Evolutionary conservation across 441 rosid species (phyloP).

Genomic region (Euphorbia schlechtendalii): DNA sequence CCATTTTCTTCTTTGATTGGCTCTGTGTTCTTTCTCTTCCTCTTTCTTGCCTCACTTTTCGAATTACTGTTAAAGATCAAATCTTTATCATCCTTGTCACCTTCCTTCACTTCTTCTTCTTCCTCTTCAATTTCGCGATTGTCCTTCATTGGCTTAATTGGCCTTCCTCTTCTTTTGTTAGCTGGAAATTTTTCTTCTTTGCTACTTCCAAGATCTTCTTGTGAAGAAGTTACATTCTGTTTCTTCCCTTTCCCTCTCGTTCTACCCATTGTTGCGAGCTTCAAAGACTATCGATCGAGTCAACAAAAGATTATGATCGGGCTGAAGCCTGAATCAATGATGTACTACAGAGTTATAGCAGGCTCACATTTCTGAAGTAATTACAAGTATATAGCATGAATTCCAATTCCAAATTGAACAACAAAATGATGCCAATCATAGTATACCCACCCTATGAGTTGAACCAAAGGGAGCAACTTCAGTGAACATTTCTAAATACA

Average conservation of each 20-base stretch:
- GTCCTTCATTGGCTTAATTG: slow-evolving; percentile 49
- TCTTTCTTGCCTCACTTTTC: slow-evolving; percentile 34
- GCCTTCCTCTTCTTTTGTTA: slow-evolving; percentile 55
- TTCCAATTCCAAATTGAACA: neutral
- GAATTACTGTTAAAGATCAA: slow-evolving; percentile 32
- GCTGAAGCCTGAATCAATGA: neutral
- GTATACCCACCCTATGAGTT: neutral
- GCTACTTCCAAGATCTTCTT: slow-evolving; percentile 44
- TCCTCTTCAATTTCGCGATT: slow-evolving; percentile 33
- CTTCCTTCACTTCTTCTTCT: slow-evolving; percentile 35
- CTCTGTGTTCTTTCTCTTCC: slow-evolving; percentile 37
- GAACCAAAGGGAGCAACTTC: neutral
- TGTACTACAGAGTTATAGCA: neutral
- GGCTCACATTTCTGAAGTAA: neutral
- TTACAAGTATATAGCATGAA: neutral
- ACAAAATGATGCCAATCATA: neutral
- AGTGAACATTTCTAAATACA: neutral
- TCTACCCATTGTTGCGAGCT: slow-evolving; percentile 42
- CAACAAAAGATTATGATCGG: neutral
- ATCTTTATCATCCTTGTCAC: slow-evolving; percentile 34
- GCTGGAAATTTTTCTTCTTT: slow-evolving; percentile 57
- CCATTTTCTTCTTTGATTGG: slow-evolving; percentile 45
- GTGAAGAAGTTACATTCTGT: slow-evolving; percentile 32
- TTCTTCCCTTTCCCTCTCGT: slow-evolving; percentile 70
- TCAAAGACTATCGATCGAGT: slow-evolving; percentile 7